Base-by-base conservation (phyloP, 306 rosid genomes). In the Hylodesmum podocarpum region DNA sequence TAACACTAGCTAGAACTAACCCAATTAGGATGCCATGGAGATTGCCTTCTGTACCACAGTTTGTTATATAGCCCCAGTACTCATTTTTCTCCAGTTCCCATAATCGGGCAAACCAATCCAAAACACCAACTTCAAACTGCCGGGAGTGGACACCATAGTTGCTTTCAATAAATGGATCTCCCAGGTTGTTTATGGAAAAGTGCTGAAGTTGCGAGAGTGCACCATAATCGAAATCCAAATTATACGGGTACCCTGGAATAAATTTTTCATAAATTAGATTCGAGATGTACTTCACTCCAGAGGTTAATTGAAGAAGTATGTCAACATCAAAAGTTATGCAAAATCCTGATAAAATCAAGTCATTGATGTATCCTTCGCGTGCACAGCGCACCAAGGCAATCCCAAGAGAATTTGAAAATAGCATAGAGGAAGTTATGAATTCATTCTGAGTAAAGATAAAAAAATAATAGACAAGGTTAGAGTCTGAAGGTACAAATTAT, bases 21-120 rank as follows among this genome's bases (percentile, higher is more conserved):
- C 88, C 88, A 66, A 85, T 80, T 49, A 86, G 65, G 66, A 86
- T 73, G 70, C 99, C 99, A 74, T 96, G 99, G 47, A 96, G 95
- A 83, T 96, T 96, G 47, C 99, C 99, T 82, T 96, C 99, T 4
- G 99, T 96, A 34, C 99, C 99, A 46, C 99, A 92, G 84, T 96
- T 93, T 24, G 99, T 93, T 50, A 96, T 93, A 85, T 96, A 96
- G n/a, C 99, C 99, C 99, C 99, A 96, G 75, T 96, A 96, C 73
- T 96, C 97, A 31, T 73, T 73, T 82, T 91, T 96, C 82, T 93
- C 98, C 15, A 96, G 73, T 79, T 96, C 99, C 99, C 99, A 96
- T 13, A 96, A 73, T 4, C 90, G 85, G 76, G 99, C 97, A 88
- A 96, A 96, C 99, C 99, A 96, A 78, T 96, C 99, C 71, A 96